Base-by-base conservation (phyloP, 495 filamentous ascomycete species). In the Astrocystis sublimbata region DNA sequence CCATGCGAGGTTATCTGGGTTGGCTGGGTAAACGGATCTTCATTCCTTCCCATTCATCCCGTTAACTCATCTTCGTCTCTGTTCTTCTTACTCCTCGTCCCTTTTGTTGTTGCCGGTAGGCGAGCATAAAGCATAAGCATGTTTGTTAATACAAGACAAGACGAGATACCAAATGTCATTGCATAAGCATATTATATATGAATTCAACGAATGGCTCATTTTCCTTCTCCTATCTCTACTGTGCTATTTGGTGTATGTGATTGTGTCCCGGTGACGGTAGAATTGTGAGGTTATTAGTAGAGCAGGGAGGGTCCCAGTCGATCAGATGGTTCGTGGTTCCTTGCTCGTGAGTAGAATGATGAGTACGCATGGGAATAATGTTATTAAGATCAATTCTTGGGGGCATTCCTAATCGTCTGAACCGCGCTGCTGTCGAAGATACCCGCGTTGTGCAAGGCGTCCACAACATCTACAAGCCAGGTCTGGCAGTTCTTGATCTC, bases 91-190 rank as follows among this genome's bases (percentile, higher is more conserved):
- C 35, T 21, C 8, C 28, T 41, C 2, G 9, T 57, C 28, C 26
- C 38, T 17, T 43, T 57, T 57, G 54, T 57, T 57, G 54, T 59
- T 43, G 56, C 24, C 43, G 12, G 43, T 23, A 47, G 19, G 10
- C 43, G 56, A 49, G 46, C 46, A 49, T 49, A 49, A n/a, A 49
- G 46, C 46, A 49, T 49, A 47, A 47, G 43, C 43, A 47, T 47
- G 46, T 49, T 49, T 49, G 60, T 62, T 62, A 54, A 62, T 54
- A 61, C 59, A 54, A 62, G 46, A 49, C 46, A 56, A 62, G 60
- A 62, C 42, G 53, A 55, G 60, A 62, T 62, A 62, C 60, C 60
- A 62, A n/a, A 50, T 58, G 46, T 49, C 46, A 49, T 49, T 49
- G 46, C 46, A 49, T 49, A 49, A 49, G 49, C 49, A 61, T 61